Percentiles rank a stretch among this genome's conserved stretches.
phyloP scores from a whole-genome alignment of 441 rosid species.

The Erodium texanum region DNA sequence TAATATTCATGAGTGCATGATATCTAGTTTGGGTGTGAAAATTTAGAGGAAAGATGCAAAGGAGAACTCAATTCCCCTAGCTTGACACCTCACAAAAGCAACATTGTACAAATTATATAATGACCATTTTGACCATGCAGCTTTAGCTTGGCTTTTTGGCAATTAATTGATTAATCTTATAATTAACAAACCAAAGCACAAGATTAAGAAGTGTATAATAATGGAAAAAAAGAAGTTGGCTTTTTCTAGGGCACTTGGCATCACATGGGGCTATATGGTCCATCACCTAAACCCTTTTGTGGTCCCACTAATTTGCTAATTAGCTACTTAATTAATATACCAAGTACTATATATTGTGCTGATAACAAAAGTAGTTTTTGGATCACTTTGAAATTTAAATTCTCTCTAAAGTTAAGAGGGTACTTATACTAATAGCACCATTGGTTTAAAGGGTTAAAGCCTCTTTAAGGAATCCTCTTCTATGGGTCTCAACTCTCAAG shows the following conservation, averaged over 20 bases:
- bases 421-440: background rate
- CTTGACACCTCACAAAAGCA: constrained; percentile 2
- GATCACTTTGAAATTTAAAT: background rate
- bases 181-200: background rate
- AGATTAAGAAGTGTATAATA: background rate
- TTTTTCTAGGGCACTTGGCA: constrained; percentile 19
- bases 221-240: constrained; percentile 11
- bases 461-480: background rate
- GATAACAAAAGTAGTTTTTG: background rate
- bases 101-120: background rate
- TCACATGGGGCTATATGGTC: constrained; percentile 14
- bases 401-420: background rate
- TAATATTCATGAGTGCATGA: background rate
- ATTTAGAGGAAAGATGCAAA: background rate
- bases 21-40: background rate
- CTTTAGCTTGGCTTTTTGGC: background rate
- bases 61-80: constrained; percentile 1
- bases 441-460: background rate
- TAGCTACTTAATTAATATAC: background rate
- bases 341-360: background rate
- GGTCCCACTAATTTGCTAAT: constrained; percentile 5
- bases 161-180: background rate
- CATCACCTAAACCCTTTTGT: constrained; percentile 6
- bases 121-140: background rate
- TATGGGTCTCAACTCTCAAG: no score